Conservation (phyloP, 331 rosid species). For the Dryas integrifolia region DNA sequence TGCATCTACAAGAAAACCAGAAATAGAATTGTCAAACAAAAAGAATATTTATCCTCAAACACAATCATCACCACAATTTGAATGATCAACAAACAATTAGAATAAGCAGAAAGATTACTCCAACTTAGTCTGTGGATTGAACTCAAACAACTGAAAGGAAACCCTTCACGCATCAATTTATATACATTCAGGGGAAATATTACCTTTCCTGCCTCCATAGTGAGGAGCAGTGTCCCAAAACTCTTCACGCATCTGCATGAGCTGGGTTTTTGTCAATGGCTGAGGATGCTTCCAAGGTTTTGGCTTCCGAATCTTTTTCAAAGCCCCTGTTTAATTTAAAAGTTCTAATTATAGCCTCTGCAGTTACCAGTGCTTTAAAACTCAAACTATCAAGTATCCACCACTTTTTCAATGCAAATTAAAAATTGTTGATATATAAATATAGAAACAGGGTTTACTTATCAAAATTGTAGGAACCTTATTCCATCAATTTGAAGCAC, state of each 20-base stretch:
- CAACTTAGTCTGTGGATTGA: neutral
- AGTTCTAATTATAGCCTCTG: constrained; percentile 14
- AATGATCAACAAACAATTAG: neutral
- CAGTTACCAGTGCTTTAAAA: constrained; percentile 9
- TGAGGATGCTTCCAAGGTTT: constrained; percentile 97
- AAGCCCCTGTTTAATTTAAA: constrained; percentile 45
- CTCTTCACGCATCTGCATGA: constrained; percentile 84
- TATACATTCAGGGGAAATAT: constrained; percentile 13
- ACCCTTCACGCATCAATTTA: neutral
- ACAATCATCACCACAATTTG: neutral
- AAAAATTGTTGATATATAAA: constrained; percentile 9
- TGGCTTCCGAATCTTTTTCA: constrained; percentile 81
- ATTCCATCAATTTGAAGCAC: constrained; percentile 18
- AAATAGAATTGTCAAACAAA: neutral
- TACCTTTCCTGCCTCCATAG: constrained; percentile 97
- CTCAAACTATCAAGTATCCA: neutral
- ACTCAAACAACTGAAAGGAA: constrained; percentile 2
- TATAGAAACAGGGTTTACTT: neutral
- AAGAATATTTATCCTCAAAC: neutral
- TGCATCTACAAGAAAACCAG: neutral
- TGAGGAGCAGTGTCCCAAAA: constrained; percentile 99
- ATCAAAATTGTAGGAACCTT: neutral
- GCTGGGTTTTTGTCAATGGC: constrained; percentile 87
- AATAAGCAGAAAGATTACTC: neutral
- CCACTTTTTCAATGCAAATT: neutral